Percentiles rank a stretch among this genome's conserved stretches.
phyloP scores from a whole-genome alignment of 2,329 filamentous ascomycete species.

The Monilinia polystroma region DNA sequence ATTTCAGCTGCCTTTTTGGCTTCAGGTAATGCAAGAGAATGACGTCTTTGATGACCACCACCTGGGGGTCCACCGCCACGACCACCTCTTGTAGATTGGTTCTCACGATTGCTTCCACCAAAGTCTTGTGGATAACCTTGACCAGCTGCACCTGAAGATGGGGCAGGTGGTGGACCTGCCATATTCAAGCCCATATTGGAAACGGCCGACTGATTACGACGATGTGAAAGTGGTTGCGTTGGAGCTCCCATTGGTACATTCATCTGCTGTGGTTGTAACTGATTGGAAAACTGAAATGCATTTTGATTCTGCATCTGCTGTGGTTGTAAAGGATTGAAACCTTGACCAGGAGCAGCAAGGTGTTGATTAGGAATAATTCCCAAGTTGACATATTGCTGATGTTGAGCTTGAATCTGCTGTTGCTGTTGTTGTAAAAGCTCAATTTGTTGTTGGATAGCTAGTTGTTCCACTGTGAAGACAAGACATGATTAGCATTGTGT shows the following conservation, averaged over 20 bases:
- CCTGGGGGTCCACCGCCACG: constrained; percentile 68
- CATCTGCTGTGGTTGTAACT: constrained; percentile 70
- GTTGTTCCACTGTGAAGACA: constrained; percentile 78
- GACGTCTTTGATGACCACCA: constrained; percentile 85
- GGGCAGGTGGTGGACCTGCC: constrained; percentile 76
- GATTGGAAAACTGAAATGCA: constrained; percentile 85
- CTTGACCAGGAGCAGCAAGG: constrained; percentile 60
- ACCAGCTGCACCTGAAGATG: constrained; percentile 81
- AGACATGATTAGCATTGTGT: constrained; percentile 6
- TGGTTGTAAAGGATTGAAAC: constrained; percentile 74
- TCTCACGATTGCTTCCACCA: constrained; percentile 63
- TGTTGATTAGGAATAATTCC: constrained; percentile 87
- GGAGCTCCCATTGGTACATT: constrained; percentile 73
- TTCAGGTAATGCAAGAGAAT: constrained; percentile 91
- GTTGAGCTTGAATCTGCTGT: constrained; percentile 92
- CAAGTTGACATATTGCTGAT: constrained; percentile 98
- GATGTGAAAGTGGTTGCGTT: constrained; percentile 79
- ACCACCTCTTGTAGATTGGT: constrained; percentile 66
- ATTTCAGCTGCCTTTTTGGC: constrained; percentile 97
- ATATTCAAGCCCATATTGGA: constrained; percentile 77
- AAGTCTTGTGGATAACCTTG: constrained; percentile 78
- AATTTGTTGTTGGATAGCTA: constrained; percentile 97
- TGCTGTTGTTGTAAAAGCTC: constrained; percentile 96
- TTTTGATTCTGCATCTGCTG: constrained; percentile 73
- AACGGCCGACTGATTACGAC: constrained; percentile 95